phyloP scores from a whole-genome alignment of 225 moss, liverwort and hornwort genomes.

The Rhytidiadelphus loreus region DNA sequence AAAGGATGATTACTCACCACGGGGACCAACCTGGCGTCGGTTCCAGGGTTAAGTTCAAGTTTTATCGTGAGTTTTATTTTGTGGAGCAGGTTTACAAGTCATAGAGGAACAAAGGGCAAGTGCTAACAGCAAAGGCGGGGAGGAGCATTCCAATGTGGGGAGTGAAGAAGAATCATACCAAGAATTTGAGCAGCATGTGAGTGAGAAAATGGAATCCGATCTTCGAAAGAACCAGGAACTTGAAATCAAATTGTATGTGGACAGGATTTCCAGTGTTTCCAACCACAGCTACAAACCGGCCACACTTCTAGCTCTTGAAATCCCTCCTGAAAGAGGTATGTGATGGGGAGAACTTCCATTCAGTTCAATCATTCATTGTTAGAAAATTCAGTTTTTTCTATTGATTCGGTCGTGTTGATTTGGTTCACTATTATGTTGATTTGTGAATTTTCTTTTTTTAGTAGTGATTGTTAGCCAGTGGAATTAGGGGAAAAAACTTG shows the following conservation, averaged over 20 bases:
- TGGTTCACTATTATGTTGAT: no score
- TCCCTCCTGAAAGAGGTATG: not conserved
- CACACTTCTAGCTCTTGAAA: not conserved
- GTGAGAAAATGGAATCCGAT: not conserved
- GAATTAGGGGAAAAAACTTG: not conserved
- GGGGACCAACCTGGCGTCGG: no score
- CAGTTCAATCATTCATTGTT: not conserved
- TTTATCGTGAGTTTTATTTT: no score
- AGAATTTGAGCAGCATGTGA: not conserved
- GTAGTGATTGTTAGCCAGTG: no score
- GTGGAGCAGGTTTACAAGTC: not conserved
- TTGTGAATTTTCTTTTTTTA: no score
- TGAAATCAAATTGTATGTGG: constrained; percentile 1
- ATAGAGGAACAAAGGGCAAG: not conserved
- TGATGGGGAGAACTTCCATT: not conserved
- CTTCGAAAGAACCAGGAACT: constrained; percentile 2
- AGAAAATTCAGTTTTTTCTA: no score
- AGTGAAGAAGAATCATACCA: not conserved
- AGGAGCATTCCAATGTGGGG: not conserved
- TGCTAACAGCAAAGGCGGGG: not conserved
- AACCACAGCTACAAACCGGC: not conserved
- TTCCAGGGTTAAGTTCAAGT: no score
- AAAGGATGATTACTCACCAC: no score
- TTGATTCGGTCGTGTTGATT: no score
- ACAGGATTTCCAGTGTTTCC: constrained; percentile 1